Conservation (phyloP, 164 flowering plant genomes). For the Paratinospora sagittata region DNA sequence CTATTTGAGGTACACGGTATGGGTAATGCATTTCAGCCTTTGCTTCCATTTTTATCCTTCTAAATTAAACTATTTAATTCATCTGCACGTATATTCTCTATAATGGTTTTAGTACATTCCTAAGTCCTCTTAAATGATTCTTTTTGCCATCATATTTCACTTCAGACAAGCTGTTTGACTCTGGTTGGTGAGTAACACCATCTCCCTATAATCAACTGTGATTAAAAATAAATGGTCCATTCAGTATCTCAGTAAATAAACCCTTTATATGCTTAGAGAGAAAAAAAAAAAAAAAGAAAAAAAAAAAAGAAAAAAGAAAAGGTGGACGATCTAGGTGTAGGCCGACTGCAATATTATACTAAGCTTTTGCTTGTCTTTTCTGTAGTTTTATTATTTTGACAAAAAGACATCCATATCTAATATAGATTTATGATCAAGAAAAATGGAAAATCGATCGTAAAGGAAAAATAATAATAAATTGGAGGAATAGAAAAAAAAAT, state of each 20-base stretch:
- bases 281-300: too few species aligned
- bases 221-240: background rate
- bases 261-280: background rate
- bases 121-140: background rate
- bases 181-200: background rate
- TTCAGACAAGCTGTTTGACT: background rate
- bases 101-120: background rate
- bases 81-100: background rate
- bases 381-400: too few species aligned
- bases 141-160: background rate
- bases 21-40: background rate
- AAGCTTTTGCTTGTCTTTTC: too few species aligned
- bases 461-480: background rate
- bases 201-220: background rate
- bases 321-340: too few species aligned
- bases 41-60: background rate
- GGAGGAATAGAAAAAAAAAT: background rate
- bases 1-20: background rate
- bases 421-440: background rate
- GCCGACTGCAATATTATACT: too few species aligned
- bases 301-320: background rate
- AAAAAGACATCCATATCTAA: background rate
- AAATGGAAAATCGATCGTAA: background rate
- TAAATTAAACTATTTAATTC: background rate
- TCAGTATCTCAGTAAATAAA: background rate